Base-by-base conservation (phyloP, 2,329 filamentous ascomycete species). In the Pseudopithomyces maydicus region DNA sequence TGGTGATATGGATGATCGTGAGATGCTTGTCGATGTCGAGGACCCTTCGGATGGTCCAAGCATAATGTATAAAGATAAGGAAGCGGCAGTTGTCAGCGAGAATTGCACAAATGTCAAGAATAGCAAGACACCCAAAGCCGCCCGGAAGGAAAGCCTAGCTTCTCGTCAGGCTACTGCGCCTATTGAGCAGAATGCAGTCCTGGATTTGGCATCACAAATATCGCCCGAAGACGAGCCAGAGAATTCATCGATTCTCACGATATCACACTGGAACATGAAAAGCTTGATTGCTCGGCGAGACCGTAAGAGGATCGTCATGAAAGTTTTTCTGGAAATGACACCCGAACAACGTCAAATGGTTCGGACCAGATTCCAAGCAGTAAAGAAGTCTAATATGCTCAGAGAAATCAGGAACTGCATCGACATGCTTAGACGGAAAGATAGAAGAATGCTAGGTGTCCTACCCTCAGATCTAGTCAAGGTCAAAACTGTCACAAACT, bases 271-370 rank as follows among this genome's bases (percentile, higher is more conserved):
- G 69, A 53, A 57, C 4, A 80, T 74, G 71, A 52, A 59, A 3
- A 53, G 72, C 1, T 66, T 84, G 3, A 63, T 75, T 36, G 68
- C 73, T 8, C 66, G 70, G 2, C 42, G 58, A 8, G 80, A 84
- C 58, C 71, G 80, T 11, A 75, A 78, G 38, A 74, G 79, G 6
- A 65, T 81, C 1, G 59, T 83, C 20, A 76, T 81, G 47, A 79
- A 80, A 50, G 59, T 77, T 1, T 63, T 83, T 1, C 56, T 63
- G 7, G 69, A 76, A 11, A 67, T 78, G 57, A 50, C 20, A 10
- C n/a, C 42, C 2, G 29, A 51, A 10, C 61, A 70, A 6, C 58
- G 63, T 7, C 69, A 71, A 26, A 58, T 49, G 0, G 55, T 76
- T 14, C 58, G 69, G 6, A 58, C 44, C 1, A 64, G 71, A 11